A percentile compares a stretch with the other conserved stretches of the same genome.
Evolutionary conservation across 805 yeast species (phyloP).

Genomic region (Peterozyma xylosa): DNA sequence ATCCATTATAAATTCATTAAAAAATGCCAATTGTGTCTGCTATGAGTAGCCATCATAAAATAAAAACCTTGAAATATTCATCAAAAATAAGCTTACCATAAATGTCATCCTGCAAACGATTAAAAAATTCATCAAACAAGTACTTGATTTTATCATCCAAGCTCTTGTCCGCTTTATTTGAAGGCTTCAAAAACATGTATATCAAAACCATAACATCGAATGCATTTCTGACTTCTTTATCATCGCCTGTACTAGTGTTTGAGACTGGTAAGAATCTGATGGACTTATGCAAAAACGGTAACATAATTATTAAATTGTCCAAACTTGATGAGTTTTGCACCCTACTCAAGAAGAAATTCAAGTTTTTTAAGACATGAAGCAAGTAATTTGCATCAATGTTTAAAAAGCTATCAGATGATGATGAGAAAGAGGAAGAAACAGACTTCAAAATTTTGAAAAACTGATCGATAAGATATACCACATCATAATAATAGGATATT

Average conservation of each 20-base stretch:
- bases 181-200: not conserved
- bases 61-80: no score
- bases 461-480: slow-evolving; percentile 2
- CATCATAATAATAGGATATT: slow-evolving; percentile 1
- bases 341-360: not conserved
- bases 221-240: not conserved
- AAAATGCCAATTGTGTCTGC: no score
- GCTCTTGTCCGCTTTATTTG: not conserved
- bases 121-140: no score
- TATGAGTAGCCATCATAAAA: no score
- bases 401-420: no score
- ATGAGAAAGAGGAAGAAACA: not conserved
- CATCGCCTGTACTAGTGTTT: not conserved
- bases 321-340: not conserved
- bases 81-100: no score
- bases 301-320: not conserved
- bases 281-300: not conserved
- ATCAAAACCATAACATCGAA: not conserved
- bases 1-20: no score
- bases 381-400: slow-evolving; percentile 1
- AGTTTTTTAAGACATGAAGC: not conserved
- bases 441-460: slow-evolving; percentile 1
- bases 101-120: no score
- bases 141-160: no score
- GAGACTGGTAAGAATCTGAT: not conserved